Percentiles rank a stretch among this genome's conserved stretches.
These are phyloP conservation scores for Trichosporon faecale DNA, from an alignment of 1,284 basidiomycete genomes.

Conservation along the genomic window DNA sequence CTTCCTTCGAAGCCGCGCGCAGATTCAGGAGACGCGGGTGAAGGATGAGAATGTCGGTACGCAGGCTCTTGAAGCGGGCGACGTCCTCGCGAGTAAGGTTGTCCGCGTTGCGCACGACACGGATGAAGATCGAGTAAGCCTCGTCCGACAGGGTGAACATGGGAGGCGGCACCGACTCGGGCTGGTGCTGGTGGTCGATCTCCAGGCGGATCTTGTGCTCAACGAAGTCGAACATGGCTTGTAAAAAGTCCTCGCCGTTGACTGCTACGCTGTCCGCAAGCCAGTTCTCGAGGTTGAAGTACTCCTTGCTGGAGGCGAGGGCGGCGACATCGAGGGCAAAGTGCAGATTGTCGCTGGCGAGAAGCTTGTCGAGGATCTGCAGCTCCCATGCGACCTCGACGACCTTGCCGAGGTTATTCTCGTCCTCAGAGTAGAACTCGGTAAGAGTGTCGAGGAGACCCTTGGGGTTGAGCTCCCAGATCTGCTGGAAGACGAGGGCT, in stretches of 20 bases:
- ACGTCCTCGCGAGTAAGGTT: constrained; percentile 66
- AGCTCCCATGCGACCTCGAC: constrained; percentile 93
- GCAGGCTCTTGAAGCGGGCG: constrained; percentile 84
- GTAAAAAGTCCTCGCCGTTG: constrained; percentile 81
- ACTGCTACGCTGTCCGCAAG: constrained; percentile 76
- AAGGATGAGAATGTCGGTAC: constrained; percentile 90
- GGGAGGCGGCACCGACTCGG: constrained; percentile 64
- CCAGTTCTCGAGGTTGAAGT: constrained; percentile 95
- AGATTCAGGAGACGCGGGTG: constrained; percentile 96
- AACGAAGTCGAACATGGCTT: constrained; percentile 79
- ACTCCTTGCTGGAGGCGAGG: constrained; percentile 85
- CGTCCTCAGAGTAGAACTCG: constrained; percentile 87
- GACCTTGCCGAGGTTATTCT: constrained; percentile 88
- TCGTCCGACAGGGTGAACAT: constrained; percentile 53
- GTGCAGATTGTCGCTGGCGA: constrained; percentile 80
- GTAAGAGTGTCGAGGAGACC: constrained; percentile 83
- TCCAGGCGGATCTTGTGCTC: constrained; percentile 89
- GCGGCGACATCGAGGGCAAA: constrained; percentile 91
- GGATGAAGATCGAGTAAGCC: constrained; percentile 86
- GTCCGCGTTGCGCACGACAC: constrained; percentile 65
- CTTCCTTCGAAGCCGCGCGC: constrained; percentile 78
- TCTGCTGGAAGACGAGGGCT: constrained; percentile 91
- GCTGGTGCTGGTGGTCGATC: constrained; percentile 61
- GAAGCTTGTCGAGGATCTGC: constrained; percentile 82
- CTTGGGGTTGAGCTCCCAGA: constrained; percentile 84